phyloP scores from a whole-genome alignment of 306 rosid genomes.

The Purshia tridentata region DNA sequence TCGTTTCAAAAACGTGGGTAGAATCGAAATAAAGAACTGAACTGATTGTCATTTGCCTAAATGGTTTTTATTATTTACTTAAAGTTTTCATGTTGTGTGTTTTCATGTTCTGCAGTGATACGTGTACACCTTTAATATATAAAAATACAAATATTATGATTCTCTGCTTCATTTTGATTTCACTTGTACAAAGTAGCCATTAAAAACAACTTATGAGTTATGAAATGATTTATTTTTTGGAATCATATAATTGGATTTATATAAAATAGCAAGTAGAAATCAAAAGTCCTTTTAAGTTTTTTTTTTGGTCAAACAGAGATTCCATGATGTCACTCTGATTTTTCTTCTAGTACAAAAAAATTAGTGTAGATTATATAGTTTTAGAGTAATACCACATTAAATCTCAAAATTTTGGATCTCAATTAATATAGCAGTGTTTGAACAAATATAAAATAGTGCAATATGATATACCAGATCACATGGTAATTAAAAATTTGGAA shows the following conservation, averaged over 20 bases:
- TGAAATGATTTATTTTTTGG: not conserved
- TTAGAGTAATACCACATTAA: too few relatives aligned
- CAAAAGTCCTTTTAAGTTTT: not conserved
- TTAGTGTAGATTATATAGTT: too few relatives aligned
- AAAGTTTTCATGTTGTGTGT: not conserved
- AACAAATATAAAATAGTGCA: too few relatives aligned
- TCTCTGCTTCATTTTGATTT: not conserved
- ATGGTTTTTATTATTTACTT: not conserved
- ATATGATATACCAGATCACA: too few relatives aligned
- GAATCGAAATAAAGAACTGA: not conserved
- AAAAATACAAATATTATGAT: not conserved
- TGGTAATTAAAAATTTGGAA: too few relatives aligned
- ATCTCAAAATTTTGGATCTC: too few relatives aligned
- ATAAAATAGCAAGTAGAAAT: not conserved
- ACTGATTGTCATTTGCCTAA: not conserved
- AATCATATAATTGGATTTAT: not conserved
- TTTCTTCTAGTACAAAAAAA: too few relatives aligned
- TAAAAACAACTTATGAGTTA: too few relatives aligned
- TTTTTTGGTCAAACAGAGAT: slow-evolving; percentile 3
- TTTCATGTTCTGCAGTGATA: not conserved
- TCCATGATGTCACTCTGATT: not conserved
- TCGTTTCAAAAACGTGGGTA: slow-evolving; percentile 2
- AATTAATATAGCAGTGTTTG: too few relatives aligned
- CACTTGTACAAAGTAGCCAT: too few relatives aligned
- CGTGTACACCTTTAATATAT: not conserved